These are phyloP conservation scores for Diplocarpon rosae DNA, from an alignment of 2,329 filamentous ascomycete genomes.

Conservation along the genomic window DNA sequence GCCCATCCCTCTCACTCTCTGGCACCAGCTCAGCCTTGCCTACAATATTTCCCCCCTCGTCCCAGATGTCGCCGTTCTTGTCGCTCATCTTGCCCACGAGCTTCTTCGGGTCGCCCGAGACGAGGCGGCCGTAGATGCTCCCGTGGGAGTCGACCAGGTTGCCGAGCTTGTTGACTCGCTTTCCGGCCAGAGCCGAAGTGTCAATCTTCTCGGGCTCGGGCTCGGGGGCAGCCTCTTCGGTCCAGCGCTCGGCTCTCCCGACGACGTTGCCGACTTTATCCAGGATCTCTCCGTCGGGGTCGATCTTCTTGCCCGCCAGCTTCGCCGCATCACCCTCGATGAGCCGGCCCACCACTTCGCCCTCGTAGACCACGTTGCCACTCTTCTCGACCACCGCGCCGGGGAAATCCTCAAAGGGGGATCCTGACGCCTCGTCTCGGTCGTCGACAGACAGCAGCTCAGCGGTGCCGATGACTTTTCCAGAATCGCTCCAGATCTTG, in stretches of 20 bases:
- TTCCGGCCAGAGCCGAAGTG: conserved; percentile 53
- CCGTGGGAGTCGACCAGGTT: conserved; percentile 46
- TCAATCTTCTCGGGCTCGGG: conserved; percentile 38
- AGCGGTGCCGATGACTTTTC: conserved; percentile 55
- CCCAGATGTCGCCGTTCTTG: conserved; percentile 60
- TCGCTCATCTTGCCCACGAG: conserved; percentile 60
- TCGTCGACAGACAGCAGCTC: conserved; percentile 51
- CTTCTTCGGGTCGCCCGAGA: conserved; percentile 54
- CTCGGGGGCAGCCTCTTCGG: conserved; percentile 39
- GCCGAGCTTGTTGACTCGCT: conserved; percentile 61
- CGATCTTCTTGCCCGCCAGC: conserved; percentile 53
- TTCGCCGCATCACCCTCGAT: conserved; percentile 53
- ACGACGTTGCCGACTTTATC: conserved; percentile 57
- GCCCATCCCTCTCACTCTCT: conserved; percentile 51
- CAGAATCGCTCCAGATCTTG: conserved; percentile 59
- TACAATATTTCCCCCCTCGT: conserved; percentile 60
- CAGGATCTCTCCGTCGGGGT: conserved; percentile 57
- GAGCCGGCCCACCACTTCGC: conserved; percentile 46
- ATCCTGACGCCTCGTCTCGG: conserved; percentile 36
- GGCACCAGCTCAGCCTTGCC: conserved; percentile 58
- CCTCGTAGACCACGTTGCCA: conserved; percentile 41
- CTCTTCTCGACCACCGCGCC: conserved; percentile 41
- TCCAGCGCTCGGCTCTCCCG: conserved; percentile 58
- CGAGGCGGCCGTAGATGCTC: conserved; percentile 49
- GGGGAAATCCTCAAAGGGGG: conserved; percentile 49